phyloP scores from a whole-genome alignment of 1,284 basidiomycete species.

The Fistulina hepatica region DNA sequence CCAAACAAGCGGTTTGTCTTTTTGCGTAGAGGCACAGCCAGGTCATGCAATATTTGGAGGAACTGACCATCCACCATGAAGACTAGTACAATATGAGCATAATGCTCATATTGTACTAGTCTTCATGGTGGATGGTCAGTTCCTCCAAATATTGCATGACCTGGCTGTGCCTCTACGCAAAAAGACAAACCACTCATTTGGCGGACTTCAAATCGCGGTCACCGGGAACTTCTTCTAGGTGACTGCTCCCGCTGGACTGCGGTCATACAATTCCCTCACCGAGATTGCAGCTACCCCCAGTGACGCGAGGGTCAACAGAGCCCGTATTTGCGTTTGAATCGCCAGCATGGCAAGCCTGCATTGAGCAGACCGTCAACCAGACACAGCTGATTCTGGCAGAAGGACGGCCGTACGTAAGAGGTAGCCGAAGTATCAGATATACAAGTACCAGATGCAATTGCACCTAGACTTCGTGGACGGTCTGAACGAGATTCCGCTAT shows the following conservation, averaged over 20 bases:
- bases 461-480: conserved; percentile 56
- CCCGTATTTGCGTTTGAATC: conserved; percentile 69
- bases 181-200: conserved; percentile 57
- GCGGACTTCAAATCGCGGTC: conserved; percentile 81
- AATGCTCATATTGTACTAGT: too few relatives aligned
- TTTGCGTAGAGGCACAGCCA: conserved; percentile 40
- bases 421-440: neutral
- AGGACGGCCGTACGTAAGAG: conserved; percentile 31
- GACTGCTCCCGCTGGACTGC: too few relatives aligned
- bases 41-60: conserved; percentile 52
- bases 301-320: conserved; percentile 26
- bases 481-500: conserved; percentile 26
- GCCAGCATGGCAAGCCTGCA: conserved; percentile 56
- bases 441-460: neutral
- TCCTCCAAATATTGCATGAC: conserved; percentile 57
- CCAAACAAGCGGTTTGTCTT: conserved; percentile 62
- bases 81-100: too few relatives aligned
- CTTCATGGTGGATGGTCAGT: conserved; percentile 74
- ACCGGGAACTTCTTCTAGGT: conserved; percentile 86
- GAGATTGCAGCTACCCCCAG: conserved; percentile 82
- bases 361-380: conserved; percentile 61
- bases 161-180: conserved; percentile 41
- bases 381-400: conserved; percentile 65
- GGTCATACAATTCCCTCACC: too few relatives aligned
- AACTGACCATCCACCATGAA: conserved; percentile 79